These are phyloP conservation scores for Rhodotorula sp. DNA, from an alignment of 1,284 basidiomycete species.

Conservation along the genomic window DNA sequence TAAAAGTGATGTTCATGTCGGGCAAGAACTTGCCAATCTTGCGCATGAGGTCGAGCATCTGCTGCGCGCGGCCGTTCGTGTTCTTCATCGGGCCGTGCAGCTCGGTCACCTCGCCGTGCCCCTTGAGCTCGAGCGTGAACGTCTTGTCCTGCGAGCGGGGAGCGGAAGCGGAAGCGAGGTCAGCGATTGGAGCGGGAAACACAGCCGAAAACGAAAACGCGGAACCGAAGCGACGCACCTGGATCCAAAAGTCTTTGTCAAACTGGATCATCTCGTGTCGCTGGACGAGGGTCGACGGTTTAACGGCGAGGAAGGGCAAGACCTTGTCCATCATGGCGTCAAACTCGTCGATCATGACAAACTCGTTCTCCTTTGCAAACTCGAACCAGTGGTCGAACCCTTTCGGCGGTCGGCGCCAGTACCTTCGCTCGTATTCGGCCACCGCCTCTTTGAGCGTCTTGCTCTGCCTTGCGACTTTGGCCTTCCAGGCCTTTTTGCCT, in stretches of 20 bases:
- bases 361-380: slow-evolving; percentile 30
- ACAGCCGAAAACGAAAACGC: too few relatives aligned
- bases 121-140: slow-evolving; percentile 26
- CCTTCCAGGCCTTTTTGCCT: slow-evolving; percentile 28
- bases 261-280: slow-evolving; percentile 29
- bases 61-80: slow-evolving; percentile 19
- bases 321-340: slow-evolving; percentile 40
- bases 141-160: slow-evolving; percentile 28
- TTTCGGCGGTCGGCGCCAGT: slow-evolving; percentile 38
- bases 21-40: slow-evolving; percentile 28
- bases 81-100: slow-evolving; percentile 30
- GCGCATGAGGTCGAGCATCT: slow-evolving; percentile 26
- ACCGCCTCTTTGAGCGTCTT: slow-evolving; percentile 38
- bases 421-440: slow-evolving; percentile 41
- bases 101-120: background rate
- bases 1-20: slow-evolving; percentile 36
- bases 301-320: slow-evolving; percentile 39
- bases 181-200: background rate
- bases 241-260: slow-evolving; percentile 34
- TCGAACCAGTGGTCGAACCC: slow-evolving; percentile 43
- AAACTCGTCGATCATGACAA: slow-evolving; percentile 44
- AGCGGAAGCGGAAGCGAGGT: background rate
- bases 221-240: background rate
- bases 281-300: slow-evolving; percentile 19
- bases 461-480: slow-evolving; percentile 31